Percentiles rank a stretch among this genome's conserved stretches.
Evolutionary conservation across 495 filamentous ascomycete species (phyloP).

Genomic region (Trichoderma gamsii): DNA sequence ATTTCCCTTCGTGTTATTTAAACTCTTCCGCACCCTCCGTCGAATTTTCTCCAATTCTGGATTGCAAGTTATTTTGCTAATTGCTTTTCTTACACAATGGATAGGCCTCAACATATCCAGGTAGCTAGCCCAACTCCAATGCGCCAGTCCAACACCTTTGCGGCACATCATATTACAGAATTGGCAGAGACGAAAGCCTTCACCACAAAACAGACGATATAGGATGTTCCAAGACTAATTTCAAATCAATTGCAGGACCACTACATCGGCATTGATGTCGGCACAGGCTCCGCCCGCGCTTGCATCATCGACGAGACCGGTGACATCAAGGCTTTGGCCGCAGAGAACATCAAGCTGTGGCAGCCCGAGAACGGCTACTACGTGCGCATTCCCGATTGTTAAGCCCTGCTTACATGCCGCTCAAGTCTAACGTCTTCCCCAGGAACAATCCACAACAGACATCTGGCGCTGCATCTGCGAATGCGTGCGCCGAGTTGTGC

Average conservation of each 20-base stretch:
- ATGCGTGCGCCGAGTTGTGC: slow-evolving; percentile 71
- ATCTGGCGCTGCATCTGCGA: slow-evolving; percentile 89
- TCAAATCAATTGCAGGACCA: slow-evolving; percentile 32
- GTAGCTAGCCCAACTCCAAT: neutral
- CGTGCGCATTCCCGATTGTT: slow-evolving; percentile 36
- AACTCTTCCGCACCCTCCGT: too few relatives aligned
- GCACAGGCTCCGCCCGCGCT: slow-evolving; percentile 88
- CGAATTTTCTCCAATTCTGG: neutral
- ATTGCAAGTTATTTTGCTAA: neutral
- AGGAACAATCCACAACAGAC: slow-evolving; percentile 97
- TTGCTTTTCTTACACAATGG: neutral
- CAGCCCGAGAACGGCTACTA: slow-evolving; percentile 88
- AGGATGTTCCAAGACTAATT: neutral
- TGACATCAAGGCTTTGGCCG: slow-evolving; percentile 86
- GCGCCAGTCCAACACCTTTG: neutral
- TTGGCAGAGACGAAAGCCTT: neutral
- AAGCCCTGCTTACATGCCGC: neutral
- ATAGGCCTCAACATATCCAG: neutral
- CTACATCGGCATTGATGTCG: slow-evolving; percentile 93
- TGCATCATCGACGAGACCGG: slow-evolving; percentile 88
- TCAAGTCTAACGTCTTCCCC: slow-evolving; percentile 6
- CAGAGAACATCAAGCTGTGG: slow-evolving; percentile 90
- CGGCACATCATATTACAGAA: neutral
- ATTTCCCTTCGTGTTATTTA: neutral
- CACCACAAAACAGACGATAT: neutral